Evolutionary conservation across 1,139 yeast genomes (phyloP), one percentile per base, ranked within the genome.

Genomic region (Lodderomyces margitis): DNA sequence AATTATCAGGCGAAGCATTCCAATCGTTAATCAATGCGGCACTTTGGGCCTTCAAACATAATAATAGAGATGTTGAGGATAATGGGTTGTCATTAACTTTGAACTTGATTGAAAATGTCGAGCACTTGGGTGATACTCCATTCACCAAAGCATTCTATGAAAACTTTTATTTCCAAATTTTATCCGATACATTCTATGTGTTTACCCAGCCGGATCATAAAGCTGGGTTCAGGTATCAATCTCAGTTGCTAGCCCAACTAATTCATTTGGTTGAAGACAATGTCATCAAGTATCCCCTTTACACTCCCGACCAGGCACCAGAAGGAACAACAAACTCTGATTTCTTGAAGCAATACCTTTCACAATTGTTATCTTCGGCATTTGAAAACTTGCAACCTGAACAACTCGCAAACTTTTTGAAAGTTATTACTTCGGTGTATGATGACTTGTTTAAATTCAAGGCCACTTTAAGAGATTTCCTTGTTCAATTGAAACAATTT

Each of bases 11-110:
- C 7, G 92, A 83, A 51, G 95, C 96, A 25, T 91, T 92, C 76
- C 89, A 86, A 61, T 78, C 91, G 45, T 84, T 92, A 45, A 82
- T 94, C 50, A 92, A 88, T 64, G 95, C 98, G 1, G 91, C 96
- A 38, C 74, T 94, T 57, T 92, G 98, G 98, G 98, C 98, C 0
- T 87, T 94, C 62, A 92, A 92, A 66, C 98, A 92, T 62, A 94
- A 91, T 56, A 88, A 91, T 64, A 80, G 97, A 63, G 97, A 89
- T 46, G 97, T 92, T 42, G 98, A 92, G 64, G 91, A 86, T 48
- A 84, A 84, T 42, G 98, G 97, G 31, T 77, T 92, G 54, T 78
- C 83, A 34, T 75, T 91, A 50, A 87, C 94, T 32, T 71, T 84
- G 46, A 97, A 91, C 57, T 74, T 92, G 51, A 75, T 91, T 48